Conservation (phyloP, 352 stramenopile species). For the Hyaloperonospora brassicae region DNA sequence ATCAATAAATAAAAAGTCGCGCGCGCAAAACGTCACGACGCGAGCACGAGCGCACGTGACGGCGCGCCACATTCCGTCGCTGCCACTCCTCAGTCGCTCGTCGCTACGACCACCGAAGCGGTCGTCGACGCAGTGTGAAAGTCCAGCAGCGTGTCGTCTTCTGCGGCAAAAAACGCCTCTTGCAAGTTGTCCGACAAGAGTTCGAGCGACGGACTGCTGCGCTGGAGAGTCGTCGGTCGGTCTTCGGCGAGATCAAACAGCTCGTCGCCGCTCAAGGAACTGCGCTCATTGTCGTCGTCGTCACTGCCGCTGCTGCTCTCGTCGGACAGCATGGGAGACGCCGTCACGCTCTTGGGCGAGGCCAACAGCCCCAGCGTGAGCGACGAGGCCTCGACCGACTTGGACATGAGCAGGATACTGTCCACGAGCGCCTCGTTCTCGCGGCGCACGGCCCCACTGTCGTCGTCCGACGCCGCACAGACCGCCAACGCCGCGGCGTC, state of each 20-base stretch:
- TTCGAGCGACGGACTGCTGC: constrained; percentile 37
- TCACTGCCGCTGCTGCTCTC: constrained; percentile 44
- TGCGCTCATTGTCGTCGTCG: constrained; percentile 26
- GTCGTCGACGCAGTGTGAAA: constrained; percentile 31
- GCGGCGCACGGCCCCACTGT: constrained; percentile 30
- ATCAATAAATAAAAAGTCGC: constrained; percentile 36
- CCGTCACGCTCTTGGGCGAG: constrained; percentile 58
- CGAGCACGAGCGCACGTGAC: constrained; percentile 9
- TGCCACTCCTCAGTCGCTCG: constrained; percentile 26
- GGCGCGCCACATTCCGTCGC: not conserved
- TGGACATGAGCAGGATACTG: constrained; percentile 72
- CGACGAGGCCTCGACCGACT: constrained; percentile 51
- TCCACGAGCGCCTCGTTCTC: constrained; percentile 69
- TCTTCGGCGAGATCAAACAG: constrained; percentile 28
- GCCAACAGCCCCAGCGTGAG: constrained; percentile 28
- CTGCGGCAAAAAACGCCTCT: constrained; percentile 55
- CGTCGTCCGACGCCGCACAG: constrained; percentile 6
- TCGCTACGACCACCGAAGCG: constrained; percentile 5
- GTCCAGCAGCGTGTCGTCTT: constrained; percentile 62
- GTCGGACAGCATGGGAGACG: constrained; percentile 23
- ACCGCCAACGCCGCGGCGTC: constrained; percentile 11
- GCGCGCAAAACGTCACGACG: constrained; percentile 10
- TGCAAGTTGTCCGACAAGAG: constrained; percentile 73
- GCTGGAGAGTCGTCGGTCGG: constrained; percentile 23
- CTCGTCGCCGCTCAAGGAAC: constrained; percentile 29